Percentiles rank a stretch among this genome's conserved stretches.
Conservation (phyloP, 768 basidiomycete species). For the Hericium coralloides region DNA sequence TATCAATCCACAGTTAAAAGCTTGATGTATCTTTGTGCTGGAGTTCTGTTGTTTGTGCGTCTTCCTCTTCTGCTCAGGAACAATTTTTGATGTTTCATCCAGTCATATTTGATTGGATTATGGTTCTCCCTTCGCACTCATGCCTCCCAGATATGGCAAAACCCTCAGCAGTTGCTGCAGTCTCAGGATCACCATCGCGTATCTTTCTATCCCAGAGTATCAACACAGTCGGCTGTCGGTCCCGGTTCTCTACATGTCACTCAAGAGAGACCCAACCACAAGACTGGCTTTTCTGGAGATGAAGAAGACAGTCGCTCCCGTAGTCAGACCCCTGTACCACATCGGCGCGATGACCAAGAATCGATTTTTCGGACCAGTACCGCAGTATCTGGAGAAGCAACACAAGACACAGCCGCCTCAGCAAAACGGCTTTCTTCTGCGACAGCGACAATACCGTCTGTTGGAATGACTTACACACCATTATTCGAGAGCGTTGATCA, state of each 20-base stretch:
- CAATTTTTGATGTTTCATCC: background rate
- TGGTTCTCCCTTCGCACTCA: conserved; percentile 99
- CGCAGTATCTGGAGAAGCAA: background rate
- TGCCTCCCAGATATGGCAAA: conserved; percentile 98
- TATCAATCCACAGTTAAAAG: conserved; percentile 92
- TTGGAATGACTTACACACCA: conserved; percentile 41
- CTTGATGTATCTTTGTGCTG: conserved; percentile 95
- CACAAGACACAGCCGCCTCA: background rate
- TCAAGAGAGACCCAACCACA: conserved; percentile 23
- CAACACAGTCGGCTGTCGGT: conserved; percentile 17
- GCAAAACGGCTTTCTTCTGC: conserved; percentile 49
- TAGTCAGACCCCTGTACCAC: background rate
- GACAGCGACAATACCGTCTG: conserved; percentile 16
- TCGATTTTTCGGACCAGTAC: background rate
- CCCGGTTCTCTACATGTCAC: conserved; percentile 26
- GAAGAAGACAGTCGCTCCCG: background rate
- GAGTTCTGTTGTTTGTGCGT: conserved; percentile 81
- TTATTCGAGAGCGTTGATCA: conserved; percentile 73
- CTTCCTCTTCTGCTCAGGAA: background rate
- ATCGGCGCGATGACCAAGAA: background rate
- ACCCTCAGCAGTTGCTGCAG: conserved; percentile 78
- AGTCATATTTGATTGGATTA: conserved; percentile 95
- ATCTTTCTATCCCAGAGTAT: conserved; percentile 52
- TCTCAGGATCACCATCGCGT: conserved; percentile 36
- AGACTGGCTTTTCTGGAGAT: conserved; percentile 34